Evolutionary conservation across 129 eudicot species (phyloP), one percentile per base, ranked within the genome.

Genomic region (Tagetes patula): DNA sequence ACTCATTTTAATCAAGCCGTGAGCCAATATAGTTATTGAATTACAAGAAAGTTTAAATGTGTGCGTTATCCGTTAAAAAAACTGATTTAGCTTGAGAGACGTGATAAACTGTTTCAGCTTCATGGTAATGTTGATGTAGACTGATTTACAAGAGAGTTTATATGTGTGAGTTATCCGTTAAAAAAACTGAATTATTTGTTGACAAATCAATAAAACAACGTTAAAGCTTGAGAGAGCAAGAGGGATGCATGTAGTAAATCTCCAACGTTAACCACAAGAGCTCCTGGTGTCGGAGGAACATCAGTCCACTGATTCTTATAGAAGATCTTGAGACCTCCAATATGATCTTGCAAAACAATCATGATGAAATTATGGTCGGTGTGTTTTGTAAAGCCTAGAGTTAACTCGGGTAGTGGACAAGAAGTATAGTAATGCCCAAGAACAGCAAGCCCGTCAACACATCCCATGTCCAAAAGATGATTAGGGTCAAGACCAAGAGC

Each of bases 291-390:
- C 0, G 77, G 84, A 33, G 81, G 84, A 48, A 85, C 82, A 72
- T 85, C 67, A 30, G 78, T 74, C 89, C 89, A 85, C 13, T 81
- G 88, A 20, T 84, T 66, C 36, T 84, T 53, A 65, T 81, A 72
- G 42, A 60, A 75, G 9, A 84, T 61, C 50, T 82, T 84, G 12
- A 85, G 89, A 10, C 89, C 89, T 3, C 89, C 89, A 0, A 85
- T 62, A 30, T 76, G 85, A 56, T 85, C 89, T 73, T 85, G 89
- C 8, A 85, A 41, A 61, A 85, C 82, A 47, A 85, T 70, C 0
- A 85, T 85, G 31, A 85, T 60, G 67, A 85, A 85, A 66, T 12
- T 64, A 11, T 30, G 50, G 58, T 85, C 87, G 0, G 79, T 36
- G 39, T 82, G 87, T 20, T 31, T 53, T 1, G 27, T 8, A 32